Conservation (phyloP, 106 monocot genomes). For the Acorus gramineus region DNA sequence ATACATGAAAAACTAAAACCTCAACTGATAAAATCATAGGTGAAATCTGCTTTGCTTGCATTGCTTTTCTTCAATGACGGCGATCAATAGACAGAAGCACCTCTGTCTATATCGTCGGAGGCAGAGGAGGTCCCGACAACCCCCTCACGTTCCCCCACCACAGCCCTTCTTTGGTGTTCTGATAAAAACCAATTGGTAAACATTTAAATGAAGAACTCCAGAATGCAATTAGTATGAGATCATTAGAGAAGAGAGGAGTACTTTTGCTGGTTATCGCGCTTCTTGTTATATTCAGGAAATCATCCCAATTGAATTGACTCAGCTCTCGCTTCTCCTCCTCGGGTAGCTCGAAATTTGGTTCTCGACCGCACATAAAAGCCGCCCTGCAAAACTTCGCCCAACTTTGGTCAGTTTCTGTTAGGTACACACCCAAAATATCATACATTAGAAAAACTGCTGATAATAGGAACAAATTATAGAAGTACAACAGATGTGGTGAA, state of each 20-base stretch:
- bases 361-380: slow-evolving; percentile 91
- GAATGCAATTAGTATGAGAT: background rate
- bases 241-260: slow-evolving; percentile 12
- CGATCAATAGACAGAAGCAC: slow-evolving; percentile 8
- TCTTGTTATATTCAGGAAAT: slow-evolving; percentile 65
- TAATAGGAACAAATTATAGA: background rate
- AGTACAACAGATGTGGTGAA: no score
- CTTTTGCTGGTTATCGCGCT: slow-evolving; percentile 68
- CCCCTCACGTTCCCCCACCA: slow-evolving; percentile 18
- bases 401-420: background rate
- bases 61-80: background rate
- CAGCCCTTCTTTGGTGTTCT: slow-evolving; percentile 53
- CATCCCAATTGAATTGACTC: slow-evolving; percentile 64
- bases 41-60: no score
- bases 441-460: background rate
- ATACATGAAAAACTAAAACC: no score
- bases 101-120: slow-evolving; percentile 19
- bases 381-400: slow-evolving; percentile 32
- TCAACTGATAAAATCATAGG: no score
- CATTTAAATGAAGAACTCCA: background rate
- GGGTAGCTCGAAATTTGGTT: slow-evolving; percentile 73
- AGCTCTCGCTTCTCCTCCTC: slow-evolving; percentile 79
- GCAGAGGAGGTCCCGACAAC: slow-evolving; percentile 11
- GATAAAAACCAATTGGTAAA: background rate
- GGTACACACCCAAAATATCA: background rate